Conservation (phyloP, 768 basidiomycete genomes). For the Pleurotus tuoliensis region DNA sequence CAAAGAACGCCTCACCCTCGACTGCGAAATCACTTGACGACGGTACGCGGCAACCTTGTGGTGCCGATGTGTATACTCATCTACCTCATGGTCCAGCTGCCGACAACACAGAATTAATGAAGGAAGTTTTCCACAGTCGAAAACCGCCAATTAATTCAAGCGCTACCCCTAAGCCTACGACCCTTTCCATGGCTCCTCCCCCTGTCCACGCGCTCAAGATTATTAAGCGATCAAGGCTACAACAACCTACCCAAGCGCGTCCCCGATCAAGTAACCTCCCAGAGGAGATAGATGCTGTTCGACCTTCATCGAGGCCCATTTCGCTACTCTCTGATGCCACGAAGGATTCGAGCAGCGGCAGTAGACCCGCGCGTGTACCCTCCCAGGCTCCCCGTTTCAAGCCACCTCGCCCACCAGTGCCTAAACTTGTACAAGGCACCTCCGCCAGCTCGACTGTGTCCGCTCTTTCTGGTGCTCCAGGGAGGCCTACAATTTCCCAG, state of each 20-base stretch:
- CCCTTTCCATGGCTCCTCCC: slow-evolving; percentile 24
- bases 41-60: no score
- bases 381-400: background rate
- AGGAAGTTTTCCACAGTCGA: background rate
- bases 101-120: no score
- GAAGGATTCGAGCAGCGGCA: background rate
- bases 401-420: slow-evolving; percentile 4
- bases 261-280: background rate
- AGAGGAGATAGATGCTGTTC: no score
- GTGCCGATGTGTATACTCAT: no score
- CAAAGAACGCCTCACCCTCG: no score
- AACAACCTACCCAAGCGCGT: background rate
- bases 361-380: background rate
- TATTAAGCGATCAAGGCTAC: slow-evolving; percentile 34
- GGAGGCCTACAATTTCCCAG: background rate
- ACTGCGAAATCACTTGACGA: no score
- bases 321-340: background rate
- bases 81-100: no score
- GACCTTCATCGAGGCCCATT: background rate
- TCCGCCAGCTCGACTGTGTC: background rate
- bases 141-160: background rate
- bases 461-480: background rate
- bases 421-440: background rate
- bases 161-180: slow-evolving; percentile 10
- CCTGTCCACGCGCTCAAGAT: slow-evolving; percentile 43